Conservation (phyloP, 495 filamentous ascomycete genomes). For the Immersiella caudata region DNA sequence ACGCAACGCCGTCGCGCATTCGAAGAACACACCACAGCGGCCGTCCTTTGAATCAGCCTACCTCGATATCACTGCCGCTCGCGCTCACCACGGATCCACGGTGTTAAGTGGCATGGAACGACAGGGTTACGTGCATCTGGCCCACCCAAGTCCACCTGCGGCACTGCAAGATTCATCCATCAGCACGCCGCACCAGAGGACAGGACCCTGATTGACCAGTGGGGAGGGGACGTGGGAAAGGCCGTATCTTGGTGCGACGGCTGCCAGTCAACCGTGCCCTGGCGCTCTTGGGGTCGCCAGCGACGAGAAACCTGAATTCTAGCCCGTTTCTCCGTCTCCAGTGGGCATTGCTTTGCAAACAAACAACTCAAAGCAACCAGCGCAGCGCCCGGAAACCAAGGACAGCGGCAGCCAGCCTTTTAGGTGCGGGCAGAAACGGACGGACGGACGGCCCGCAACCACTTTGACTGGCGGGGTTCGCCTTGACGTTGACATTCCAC, state of each 20-base stretch:
- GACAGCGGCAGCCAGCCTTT: constrained; percentile 4
- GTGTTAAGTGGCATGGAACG: constrained; percentile 5
- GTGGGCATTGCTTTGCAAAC: not conserved
- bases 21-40: not conserved
- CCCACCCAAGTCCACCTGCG: constrained; percentile 8
- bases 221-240: not conserved
- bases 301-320: constrained; percentile 12
- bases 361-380: constrained; percentile 1
- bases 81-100: not conserved
- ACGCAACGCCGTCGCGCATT: not conserved
- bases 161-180: constrained; percentile 23
- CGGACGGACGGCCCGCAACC: not conserved
- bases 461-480: constrained; percentile 7
- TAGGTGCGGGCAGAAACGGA: not conserved
- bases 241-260: constrained; percentile 20
- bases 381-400: not conserved
- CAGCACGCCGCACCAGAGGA: constrained; percentile 18
- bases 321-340: not conserved
- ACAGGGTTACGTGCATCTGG: constrained; percentile 5
- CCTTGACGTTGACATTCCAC: constrained; percentile 2
- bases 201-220: constrained; percentile 20
- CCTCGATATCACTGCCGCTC: not conserved
- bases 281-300: not conserved
- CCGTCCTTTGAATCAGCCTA: not conserved
- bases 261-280: not conserved